A percentile compares a stretch with the other conserved stretches of the same genome.
Conservation (phyloP, 140 eudicot species). For the Cichorium intybus region DNA sequence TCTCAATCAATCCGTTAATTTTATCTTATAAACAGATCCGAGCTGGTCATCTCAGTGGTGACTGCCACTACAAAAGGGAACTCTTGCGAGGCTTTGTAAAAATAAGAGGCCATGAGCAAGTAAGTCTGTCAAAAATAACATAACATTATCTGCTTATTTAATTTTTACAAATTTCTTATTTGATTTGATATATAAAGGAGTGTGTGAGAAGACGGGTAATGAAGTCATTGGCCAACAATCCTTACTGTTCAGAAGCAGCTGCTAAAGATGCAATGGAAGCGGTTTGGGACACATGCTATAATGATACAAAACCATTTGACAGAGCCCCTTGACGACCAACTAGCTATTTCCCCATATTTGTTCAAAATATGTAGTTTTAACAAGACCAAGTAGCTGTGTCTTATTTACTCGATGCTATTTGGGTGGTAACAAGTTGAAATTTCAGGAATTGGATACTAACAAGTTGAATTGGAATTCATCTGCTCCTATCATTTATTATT, state of each 20-base stretch:
- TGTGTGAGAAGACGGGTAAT: constrained; percentile 87
- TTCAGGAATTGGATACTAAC: too few species aligned
- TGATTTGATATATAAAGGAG: constrained; percentile 34
- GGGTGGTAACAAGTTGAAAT: too few species aligned
- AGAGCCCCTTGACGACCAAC: constrained; percentile 65
- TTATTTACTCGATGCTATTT: too few species aligned
- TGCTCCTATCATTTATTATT: too few species aligned
- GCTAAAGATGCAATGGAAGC: constrained; percentile 95
- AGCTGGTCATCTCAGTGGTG: constrained; percentile 95
- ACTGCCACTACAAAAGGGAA: too few species aligned
- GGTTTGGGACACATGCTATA: constrained; percentile 91
- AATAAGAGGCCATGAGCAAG: constrained; percentile 91
- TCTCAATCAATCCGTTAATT: neutral
- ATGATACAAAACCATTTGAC: constrained; percentile 88
- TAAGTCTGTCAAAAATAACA: constrained; percentile 31
- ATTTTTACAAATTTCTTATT: neutral
- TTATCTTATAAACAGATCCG: constrained; percentile 52
- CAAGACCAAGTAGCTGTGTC: too few species aligned
- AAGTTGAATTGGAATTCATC: too few species aligned
- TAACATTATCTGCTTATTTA: neutral
- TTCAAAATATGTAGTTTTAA: constrained; percentile 7
- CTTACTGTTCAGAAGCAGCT: constrained; percentile 70
- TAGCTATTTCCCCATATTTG: neutral
- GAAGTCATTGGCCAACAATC: constrained; percentile 65
- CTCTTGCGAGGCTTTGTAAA: constrained; percentile 65